Conservation (phyloP, 2,329 filamentous ascomycete species). For the Paecilomyces sp. region DNA sequence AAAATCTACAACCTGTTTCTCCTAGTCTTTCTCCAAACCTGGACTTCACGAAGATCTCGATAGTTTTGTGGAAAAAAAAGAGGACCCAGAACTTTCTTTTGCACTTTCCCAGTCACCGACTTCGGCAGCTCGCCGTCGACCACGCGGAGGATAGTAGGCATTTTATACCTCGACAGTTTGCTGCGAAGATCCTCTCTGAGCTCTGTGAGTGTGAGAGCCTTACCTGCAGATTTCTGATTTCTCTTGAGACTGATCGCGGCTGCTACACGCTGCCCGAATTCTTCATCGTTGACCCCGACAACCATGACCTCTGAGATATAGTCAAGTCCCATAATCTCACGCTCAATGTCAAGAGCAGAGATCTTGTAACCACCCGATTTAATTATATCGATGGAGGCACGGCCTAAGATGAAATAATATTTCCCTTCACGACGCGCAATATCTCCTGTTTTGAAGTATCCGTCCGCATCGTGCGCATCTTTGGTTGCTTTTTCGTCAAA, state of each 20-base stretch:
- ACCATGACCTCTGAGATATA: conserved; percentile 45
- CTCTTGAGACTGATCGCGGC: conserved; percentile 29
- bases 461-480: conserved; percentile 20
- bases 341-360: conserved; percentile 43
- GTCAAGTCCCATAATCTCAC: conserved; percentile 39
- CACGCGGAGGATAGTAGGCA: conserved; percentile 42
- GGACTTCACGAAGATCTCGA: conserved; percentile 15
- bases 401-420: conserved; percentile 41
- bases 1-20: conserved; percentile 9
- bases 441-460: conserved; percentile 38
- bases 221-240: conserved; percentile 2
- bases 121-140: conserved; percentile 40
- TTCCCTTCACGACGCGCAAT: conserved; percentile 17
- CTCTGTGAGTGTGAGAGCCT: conserved; percentile 30
- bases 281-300: conserved; percentile 42
- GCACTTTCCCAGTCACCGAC: conserved; percentile 42
- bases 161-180: conserved; percentile 42
- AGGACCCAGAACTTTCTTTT: conserved; percentile 39
- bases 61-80: conserved; percentile 29
- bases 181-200: conserved; percentile 37
- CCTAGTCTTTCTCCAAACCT: conserved; percentile 18
- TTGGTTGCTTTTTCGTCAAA: conserved; percentile 22
- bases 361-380: conserved; percentile 48
- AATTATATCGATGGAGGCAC: conserved; percentile 44
- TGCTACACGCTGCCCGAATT: conserved; percentile 44